Conservation (phyloP, 2,329 filamentous ascomycete genomes). For the Nemania bipapillata region DNA sequence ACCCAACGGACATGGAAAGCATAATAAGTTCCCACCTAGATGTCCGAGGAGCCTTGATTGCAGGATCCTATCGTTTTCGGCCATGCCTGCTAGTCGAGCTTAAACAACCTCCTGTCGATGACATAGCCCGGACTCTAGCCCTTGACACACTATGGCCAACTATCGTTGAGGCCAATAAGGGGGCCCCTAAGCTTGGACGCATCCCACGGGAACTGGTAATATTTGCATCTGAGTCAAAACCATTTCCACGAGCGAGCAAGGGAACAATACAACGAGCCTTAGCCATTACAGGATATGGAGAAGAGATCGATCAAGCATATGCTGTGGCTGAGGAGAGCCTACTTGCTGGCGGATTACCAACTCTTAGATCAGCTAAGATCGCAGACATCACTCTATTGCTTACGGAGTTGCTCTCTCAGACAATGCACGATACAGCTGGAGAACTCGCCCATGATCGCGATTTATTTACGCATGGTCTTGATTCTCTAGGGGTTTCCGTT, state of each 20-base stretch:
- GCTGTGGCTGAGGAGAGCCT: conserved; percentile 38
- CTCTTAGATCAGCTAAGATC: conserved; percentile 22
- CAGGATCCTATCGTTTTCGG: conserved; percentile 30
- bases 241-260: conserved; percentile 35
- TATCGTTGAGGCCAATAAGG: conserved; percentile 28
- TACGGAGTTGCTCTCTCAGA: neutral
- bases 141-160: conserved; percentile 34
- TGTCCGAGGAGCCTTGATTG: conserved; percentile 29
- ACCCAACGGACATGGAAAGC: conserved; percentile 56
- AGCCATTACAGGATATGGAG: conserved; percentile 18
- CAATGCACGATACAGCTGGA: conserved; percentile 33
- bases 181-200: conserved; percentile 50
- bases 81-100: conserved; percentile 34
- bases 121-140: no score
- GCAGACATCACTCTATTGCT: conserved; percentile 22
- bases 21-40: conserved; percentile 46
- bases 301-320: conserved; percentile 40
- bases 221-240: conserved; percentile 30
- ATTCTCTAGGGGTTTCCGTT: conserved; percentile 22
- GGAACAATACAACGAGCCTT: conserved; percentile 34
- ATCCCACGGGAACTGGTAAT: conserved; percentile 53
- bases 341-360: conserved; percentile 32
- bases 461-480: conserved; percentile 18
- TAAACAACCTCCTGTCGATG: neutral
- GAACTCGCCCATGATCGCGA: conserved; percentile 22